Evolutionary conservation across 139 green algal genomes (phyloP).

Genomic region (Closterium sp.): DNA sequence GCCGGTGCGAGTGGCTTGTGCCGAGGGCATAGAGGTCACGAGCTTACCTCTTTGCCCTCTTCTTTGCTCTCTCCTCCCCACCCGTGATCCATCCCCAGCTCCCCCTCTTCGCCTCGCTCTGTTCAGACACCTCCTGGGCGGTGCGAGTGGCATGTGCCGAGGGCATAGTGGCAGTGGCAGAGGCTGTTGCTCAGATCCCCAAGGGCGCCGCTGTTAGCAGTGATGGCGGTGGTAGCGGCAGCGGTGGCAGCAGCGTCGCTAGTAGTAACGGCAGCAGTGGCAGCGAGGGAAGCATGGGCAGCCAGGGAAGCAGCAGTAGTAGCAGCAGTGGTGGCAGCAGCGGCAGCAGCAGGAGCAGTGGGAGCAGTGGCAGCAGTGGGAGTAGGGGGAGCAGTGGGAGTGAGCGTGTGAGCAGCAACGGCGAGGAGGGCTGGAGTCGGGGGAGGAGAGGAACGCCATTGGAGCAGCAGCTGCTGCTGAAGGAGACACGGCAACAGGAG

Average conservation of each 20-base stretch:
- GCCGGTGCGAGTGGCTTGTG: conserved; percentile 5
- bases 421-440: neutral
- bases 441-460: neutral
- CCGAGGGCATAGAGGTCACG: conserved; percentile 7
- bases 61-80: too few species aligned
- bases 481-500: neutral
- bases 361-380: too few species aligned
- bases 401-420: neutral
- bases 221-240: neutral
- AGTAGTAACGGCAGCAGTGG: neutral
- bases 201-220: neutral
- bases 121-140: neutral
- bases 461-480: neutral
- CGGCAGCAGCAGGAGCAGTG: neutral
- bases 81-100: too few species aligned
- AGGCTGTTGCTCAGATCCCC: neutral
- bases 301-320: neutral
- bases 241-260: neutral
- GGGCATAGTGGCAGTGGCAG: conserved; percentile 14
- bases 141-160: conserved; percentile 21
- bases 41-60: neutral
- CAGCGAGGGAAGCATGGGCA: neutral
- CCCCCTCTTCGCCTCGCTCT: neutral
- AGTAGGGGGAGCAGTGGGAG: neutral
- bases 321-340: neutral